phyloP scores from a whole-genome alignment of 2,329 filamentous ascomycete genomes.

The Diaporthe sp. region DNA sequence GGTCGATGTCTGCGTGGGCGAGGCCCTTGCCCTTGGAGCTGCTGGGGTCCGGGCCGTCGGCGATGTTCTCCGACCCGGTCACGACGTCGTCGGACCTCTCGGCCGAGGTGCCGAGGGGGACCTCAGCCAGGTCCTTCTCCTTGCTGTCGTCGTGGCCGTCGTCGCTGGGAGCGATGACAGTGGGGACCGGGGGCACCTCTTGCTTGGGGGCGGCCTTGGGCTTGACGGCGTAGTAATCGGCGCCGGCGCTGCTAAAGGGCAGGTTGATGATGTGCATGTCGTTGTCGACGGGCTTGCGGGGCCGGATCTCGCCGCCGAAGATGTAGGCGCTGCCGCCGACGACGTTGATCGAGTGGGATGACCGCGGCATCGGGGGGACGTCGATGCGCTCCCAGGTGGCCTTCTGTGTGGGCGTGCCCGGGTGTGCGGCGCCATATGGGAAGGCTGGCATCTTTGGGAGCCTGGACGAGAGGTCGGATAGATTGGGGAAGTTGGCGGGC shows the following conservation, averaged over 20 bases:
- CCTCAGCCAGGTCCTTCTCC: constrained; percentile 45
- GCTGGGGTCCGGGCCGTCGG: constrained; percentile 23
- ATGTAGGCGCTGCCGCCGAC: constrained; percentile 67
- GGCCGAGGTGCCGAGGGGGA: constrained; percentile 33
- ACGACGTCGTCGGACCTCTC: constrained; percentile 23
- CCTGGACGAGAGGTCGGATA: constrained; percentile 39
- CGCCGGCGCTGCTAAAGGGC: constrained; percentile 64
- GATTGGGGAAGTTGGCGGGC: constrained; percentile 37
- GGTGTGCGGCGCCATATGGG: constrained; percentile 25
- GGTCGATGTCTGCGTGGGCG: constrained; percentile 31
- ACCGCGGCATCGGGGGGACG: constrained; percentile 70
- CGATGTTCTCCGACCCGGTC: constrained; percentile 31
- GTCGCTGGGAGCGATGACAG: constrained; percentile 39
- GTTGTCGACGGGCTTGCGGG: constrained; percentile 75
- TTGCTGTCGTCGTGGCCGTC: constrained; percentile 38
- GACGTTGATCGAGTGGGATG: constrained; percentile 77
- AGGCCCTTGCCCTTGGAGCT: constrained; percentile 52
- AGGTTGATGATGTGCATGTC: constrained; percentile 75
- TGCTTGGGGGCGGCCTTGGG: constrained; percentile 51
- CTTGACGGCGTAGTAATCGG: constrained; percentile 69
- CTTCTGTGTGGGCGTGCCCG: constrained; percentile 51
- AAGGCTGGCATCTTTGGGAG: constrained; percentile 40
- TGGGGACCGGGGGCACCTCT: constrained; percentile 35
- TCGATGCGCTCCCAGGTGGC: constrained; percentile 71
- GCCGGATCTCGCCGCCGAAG: constrained; percentile 79